Percentiles rank a stretch among this genome's conserved stretches.
Conservation (phyloP, 148 eudicot species). For the Suaeda aralocaspica region DNA sequence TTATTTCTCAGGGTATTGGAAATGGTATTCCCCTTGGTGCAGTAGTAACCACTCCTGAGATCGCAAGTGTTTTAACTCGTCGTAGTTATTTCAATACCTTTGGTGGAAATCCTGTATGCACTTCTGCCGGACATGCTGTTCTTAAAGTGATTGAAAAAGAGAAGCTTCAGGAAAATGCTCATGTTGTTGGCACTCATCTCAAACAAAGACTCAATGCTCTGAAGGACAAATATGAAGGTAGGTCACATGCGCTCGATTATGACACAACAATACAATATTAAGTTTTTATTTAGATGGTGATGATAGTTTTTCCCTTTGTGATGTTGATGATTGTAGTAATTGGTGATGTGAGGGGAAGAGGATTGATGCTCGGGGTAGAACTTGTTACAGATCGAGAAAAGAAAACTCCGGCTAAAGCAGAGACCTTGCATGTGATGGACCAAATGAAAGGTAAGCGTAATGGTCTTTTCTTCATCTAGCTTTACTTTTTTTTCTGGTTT, state of each 20-base stretch:
- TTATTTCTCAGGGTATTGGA: slow-evolving; percentile 72
- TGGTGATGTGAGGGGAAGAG: slow-evolving; percentile 98
- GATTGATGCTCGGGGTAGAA: slow-evolving; percentile 87
- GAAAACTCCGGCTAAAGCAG: slow-evolving; percentile 90
- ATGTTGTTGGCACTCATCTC: slow-evolving; percentile 68
- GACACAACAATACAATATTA: neutral
- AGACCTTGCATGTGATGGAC: slow-evolving; percentile 83
- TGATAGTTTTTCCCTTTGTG: too few relatives aligned
- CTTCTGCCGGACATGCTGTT: slow-evolving; percentile 88
- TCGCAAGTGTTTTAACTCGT: slow-evolving; percentile 74
- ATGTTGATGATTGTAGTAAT: slow-evolving; percentile 68
- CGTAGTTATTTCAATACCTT: slow-evolving; percentile 91
- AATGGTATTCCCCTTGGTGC: slow-evolving; percentile 98
- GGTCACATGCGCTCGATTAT: slow-evolving; percentile 11
- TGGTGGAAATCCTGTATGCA: slow-evolving; percentile 97
- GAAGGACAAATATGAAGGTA: slow-evolving; percentile 81
- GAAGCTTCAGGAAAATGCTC: slow-evolving; percentile 87
- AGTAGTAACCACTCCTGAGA: slow-evolving; percentile 93
- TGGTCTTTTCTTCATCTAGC: neutral
- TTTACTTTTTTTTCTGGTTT: neutral
- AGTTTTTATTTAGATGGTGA: too few relatives aligned
- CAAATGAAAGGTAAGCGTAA: slow-evolving; percentile 78
- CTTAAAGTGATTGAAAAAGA: slow-evolving; percentile 87
- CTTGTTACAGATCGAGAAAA: slow-evolving; percentile 73
- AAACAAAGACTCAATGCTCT: slow-evolving; percentile 63